Evolutionary conservation across 306 rosid species (phyloP), one percentile per base, ranked within the genome.

Genomic region (Glycine latifolia): DNA sequence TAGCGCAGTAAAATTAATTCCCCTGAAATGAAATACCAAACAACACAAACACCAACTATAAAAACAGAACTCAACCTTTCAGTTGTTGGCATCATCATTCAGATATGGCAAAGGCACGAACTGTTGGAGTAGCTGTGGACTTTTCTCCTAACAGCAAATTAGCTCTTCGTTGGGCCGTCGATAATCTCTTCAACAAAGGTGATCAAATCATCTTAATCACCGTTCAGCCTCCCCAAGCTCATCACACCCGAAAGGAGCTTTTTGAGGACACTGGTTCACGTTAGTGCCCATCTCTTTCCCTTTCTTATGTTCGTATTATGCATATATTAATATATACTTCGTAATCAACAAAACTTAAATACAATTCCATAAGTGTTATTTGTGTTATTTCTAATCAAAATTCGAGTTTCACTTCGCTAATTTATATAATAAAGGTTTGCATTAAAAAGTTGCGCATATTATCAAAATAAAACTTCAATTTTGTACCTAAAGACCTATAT

Each of bases 151-250:
- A 89, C 1, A 91, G 95, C 92, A 94, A 90, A 83, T 47, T 84
- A 60, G 98, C 98, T 8, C 87, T 94, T 60, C 83, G 81, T 83
- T 94, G 98, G 94, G 86, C 94, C 0, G 82, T 75, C 47, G 88
- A 90, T 71, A 89, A 90, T 84, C 85, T 94, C 53, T 82, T 91
- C 66, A 77, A 67, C 61, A 16, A 55, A 10, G 89, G 86, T 67
- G 95, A 94, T 86, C 78, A 33, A 3, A 63, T 94, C 81, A 76
- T 94, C 75, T 56, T 90, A 39, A 91, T 94, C 86, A 94, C 79
- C 44, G 89, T 94, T 85, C 86, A 90, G 81, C 90, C 94, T 17
- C 88, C 91, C 15, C 74, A 67, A 13, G 85, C 95, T 53, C 83
- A 87, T 81, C 94, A 89, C 72, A 78, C 92, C 70, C 81, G 86